Conservation (phyloP, 306 rosid genomes). For the Quercus berberidifolia region DNA sequence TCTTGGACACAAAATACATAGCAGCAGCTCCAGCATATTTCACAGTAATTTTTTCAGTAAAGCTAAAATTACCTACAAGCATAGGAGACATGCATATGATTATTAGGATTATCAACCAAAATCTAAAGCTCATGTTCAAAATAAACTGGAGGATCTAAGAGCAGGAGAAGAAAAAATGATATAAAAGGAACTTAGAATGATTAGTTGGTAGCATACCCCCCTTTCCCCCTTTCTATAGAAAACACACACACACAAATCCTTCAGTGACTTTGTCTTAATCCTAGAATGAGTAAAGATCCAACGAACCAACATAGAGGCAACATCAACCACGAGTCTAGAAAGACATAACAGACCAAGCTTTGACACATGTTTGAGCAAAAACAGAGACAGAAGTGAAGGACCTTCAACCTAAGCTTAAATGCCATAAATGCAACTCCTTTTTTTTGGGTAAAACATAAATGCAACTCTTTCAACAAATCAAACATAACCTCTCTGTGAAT, state of each 20-base stretch:
- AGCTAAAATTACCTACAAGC: constrained; percentile 79
- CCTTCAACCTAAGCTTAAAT: background rate
- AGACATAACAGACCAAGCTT: background rate
- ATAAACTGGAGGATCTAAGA: background rate
- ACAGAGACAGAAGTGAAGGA: background rate
- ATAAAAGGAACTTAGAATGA: background rate
- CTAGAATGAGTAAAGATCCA: background rate
- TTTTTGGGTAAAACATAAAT: too few relatives aligned
- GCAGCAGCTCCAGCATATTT: constrained; percentile 98
- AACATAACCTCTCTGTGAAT: background rate
- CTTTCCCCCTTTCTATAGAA: background rate
- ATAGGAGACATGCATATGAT: background rate
- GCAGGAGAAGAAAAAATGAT: background rate
- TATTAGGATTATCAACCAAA: background rate
- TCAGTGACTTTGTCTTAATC: background rate
- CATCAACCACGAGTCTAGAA: background rate
- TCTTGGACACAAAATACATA: constrained; percentile 96
- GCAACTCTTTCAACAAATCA: background rate
- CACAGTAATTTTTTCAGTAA: constrained; percentile 64
- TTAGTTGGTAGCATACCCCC: background rate
- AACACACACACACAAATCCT: background rate
- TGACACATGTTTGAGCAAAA: background rate
- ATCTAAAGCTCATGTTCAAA: constrained; percentile 13
- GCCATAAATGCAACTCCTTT: too few relatives aligned
- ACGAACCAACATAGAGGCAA: background rate